Percentiles rank a stretch among this genome's conserved stretches.
Evolutionary conservation across 345 rosid genomes (phyloP).

Genomic region (Passiflora organensis): DNA sequence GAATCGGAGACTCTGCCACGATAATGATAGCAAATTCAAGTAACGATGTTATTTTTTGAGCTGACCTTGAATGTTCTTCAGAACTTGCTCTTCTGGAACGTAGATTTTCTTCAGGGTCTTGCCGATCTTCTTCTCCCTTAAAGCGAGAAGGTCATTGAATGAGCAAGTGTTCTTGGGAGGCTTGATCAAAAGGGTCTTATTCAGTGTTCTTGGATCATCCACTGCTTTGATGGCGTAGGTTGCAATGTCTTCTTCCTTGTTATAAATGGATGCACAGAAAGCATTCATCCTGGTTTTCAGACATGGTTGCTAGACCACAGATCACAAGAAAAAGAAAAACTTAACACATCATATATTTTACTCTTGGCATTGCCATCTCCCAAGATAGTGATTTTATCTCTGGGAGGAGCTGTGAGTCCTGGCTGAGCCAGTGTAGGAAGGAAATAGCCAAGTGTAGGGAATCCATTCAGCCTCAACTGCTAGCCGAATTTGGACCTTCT

Average conservation of each 20-base stretch:
- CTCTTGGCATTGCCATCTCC: slow-evolving; percentile 30
- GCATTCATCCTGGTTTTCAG: background rate
- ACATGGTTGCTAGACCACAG: background rate
- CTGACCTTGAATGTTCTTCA: slow-evolving; percentile 28
- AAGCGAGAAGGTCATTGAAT: slow-evolving; percentile 25
- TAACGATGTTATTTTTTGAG: background rate
- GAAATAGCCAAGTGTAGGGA: slow-evolving; percentile 22
- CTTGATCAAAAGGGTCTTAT: slow-evolving; percentile 24
- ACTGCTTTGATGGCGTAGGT: slow-evolving; percentile 31
- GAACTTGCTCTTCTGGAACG: slow-evolving; percentile 26
- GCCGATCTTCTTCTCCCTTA: slow-evolving; percentile 32
- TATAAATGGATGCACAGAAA: slow-evolving; percentile 11
- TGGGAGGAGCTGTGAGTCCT: slow-evolving; percentile 16
- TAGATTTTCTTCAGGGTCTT: slow-evolving; percentile 27
- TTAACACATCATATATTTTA: too few species aligned
- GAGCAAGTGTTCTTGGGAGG: slow-evolving; percentile 20
- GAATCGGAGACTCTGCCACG: slow-evolving; percentile 16
- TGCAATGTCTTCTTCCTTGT: slow-evolving; percentile 19
- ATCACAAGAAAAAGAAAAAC: too few species aligned
- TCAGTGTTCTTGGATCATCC: slow-evolving; percentile 33
- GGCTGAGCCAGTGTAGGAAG: slow-evolving; percentile 10
- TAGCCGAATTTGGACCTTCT: slow-evolving; percentile 20
- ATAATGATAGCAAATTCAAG: background rate
- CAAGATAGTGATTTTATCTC: slow-evolving; percentile 14
- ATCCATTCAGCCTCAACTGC: slow-evolving; percentile 20